A percentile compares a stretch with the other conserved stretches of the same genome.
Evolutionary conservation across 2,329 filamentous ascomycete species (phyloP).

Genomic region (Hypoxylon sp.): DNA sequence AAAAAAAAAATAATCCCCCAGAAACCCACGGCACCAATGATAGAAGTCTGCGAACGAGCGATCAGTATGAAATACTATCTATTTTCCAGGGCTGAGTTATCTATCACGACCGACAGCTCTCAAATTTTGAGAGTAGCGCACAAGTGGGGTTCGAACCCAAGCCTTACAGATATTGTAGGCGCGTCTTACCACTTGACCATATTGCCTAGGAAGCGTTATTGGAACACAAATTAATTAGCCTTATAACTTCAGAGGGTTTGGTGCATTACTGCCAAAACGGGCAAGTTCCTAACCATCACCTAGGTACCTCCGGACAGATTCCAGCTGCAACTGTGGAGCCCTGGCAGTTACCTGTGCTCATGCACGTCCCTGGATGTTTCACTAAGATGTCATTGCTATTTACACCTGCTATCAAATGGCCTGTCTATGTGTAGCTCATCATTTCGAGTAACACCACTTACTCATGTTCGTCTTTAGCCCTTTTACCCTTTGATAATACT

Average conservation of each 20-base stretch:
- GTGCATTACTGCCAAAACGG: background rate
- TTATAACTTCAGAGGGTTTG: background rate
- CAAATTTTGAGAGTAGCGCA: conserved; percentile 2
- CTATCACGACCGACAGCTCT: background rate
- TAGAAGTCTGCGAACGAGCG: background rate
- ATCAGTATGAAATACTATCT: background rate
- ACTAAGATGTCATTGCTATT: too few species aligned
- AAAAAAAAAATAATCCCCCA: conserved; percentile 1
- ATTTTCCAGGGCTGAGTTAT: background rate
- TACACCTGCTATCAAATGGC: too few species aligned
- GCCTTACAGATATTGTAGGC: background rate
- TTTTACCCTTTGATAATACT: too few species aligned
- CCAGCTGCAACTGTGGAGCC: too few species aligned
- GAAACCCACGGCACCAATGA: background rate
- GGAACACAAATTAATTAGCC: background rate
- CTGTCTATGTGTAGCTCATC: too few species aligned
- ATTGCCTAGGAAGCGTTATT: background rate
- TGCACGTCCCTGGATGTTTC: too few species aligned
- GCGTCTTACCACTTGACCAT: background rate
- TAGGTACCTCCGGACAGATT: too few species aligned
- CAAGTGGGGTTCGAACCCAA: background rate
- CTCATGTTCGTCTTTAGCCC: too few species aligned
- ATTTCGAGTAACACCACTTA: too few species aligned
- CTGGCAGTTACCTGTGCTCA: too few species aligned
- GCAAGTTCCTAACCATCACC: background rate